These are phyloP conservation scores for Agrostemma githago DNA, from an alignment of 148 eudicot species.

Conservation along the genomic window DNA sequence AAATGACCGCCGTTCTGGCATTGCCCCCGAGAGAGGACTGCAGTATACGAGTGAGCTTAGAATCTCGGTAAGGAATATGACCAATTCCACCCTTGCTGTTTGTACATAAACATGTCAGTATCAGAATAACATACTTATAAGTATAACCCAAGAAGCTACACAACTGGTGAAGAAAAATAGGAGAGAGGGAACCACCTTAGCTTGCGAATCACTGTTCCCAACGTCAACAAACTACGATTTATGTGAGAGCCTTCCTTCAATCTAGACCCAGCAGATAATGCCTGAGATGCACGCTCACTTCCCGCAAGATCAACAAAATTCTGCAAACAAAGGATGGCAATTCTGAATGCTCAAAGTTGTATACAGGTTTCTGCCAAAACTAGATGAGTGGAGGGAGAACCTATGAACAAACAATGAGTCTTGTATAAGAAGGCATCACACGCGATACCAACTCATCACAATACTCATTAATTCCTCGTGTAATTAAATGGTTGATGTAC, in stretches of 20 bases:
- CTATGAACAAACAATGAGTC: no score
- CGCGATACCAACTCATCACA: background rate
- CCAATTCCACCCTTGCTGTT: slow-evolving; percentile 86
- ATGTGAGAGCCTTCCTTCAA: slow-evolving; percentile 96
- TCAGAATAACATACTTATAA: background rate
- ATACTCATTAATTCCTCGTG: no score
- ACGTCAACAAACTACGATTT: slow-evolving; percentile 83
- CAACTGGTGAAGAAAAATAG: background rate
- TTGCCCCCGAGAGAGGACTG: slow-evolving; percentile 93
- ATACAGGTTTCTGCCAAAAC: slow-evolving; percentile 10
- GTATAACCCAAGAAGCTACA: background rate
- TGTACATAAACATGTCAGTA: slow-evolving; percentile 14
- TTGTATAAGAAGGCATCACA: no score
- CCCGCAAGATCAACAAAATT: slow-evolving; percentile 98
- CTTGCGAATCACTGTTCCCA: slow-evolving; percentile 95
- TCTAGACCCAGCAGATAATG: slow-evolving; percentile 86
- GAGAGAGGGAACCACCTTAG: slow-evolving; percentile 49
- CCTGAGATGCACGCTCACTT: slow-evolving; percentile 96
- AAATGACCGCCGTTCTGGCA: slow-evolving; percentile 91
- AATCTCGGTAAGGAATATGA: slow-evolving; percentile 92
- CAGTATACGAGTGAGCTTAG: slow-evolving; percentile 90
- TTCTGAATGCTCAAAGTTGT: background rate
- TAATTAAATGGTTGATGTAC: background rate
- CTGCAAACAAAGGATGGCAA: slow-evolving; percentile 31
- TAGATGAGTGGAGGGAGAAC: background rate